Conservation (phyloP, 176 grass and related monocot genomes). For the Alloteropsis semialata region DNA sequence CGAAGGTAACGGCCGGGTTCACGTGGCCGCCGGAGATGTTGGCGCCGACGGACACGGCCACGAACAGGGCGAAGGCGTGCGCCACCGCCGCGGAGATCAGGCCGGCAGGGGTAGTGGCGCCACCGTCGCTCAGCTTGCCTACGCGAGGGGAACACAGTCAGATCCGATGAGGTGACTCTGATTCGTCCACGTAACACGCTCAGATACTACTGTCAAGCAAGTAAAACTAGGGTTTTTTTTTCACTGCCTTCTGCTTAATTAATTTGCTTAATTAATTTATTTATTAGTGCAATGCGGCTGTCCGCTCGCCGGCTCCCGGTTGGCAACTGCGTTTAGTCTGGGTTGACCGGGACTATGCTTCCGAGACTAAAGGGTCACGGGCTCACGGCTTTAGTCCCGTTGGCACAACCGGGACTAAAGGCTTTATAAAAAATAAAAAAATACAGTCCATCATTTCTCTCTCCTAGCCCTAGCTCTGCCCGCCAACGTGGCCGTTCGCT, state of each 20-base stretch:
- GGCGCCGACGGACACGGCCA: conserved; percentile 78
- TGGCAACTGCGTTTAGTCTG: too few species aligned
- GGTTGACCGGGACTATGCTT: too few species aligned
- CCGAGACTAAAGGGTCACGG: too few species aligned
- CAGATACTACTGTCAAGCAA: not conserved
- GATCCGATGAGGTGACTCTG: not conserved
- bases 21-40: conserved; percentile 99
- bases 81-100: conserved; percentile 70
- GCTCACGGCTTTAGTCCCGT: too few species aligned
- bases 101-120: conserved; percentile 27
- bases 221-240: not conserved
- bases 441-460: too few species aligned
- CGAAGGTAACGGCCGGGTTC: conserved; percentile 96
- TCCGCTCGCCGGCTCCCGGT: too few species aligned
- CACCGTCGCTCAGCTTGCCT: conserved; percentile 72
- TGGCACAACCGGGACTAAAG: too few species aligned
- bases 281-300: too few species aligned
- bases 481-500: too few species aligned
- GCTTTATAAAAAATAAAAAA: too few species aligned
- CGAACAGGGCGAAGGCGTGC: conserved; percentile 88
- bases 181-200: not conserved
- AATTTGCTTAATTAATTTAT: not conserved
- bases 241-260: not conserved
- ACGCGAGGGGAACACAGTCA: conserved; percentile 8
- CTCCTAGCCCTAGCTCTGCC: too few species aligned